These are phyloP conservation scores for Helenozyma rhizophorensis DNA, from an alignment of 805 yeast genomes.

Conservation along the genomic window DNA sequence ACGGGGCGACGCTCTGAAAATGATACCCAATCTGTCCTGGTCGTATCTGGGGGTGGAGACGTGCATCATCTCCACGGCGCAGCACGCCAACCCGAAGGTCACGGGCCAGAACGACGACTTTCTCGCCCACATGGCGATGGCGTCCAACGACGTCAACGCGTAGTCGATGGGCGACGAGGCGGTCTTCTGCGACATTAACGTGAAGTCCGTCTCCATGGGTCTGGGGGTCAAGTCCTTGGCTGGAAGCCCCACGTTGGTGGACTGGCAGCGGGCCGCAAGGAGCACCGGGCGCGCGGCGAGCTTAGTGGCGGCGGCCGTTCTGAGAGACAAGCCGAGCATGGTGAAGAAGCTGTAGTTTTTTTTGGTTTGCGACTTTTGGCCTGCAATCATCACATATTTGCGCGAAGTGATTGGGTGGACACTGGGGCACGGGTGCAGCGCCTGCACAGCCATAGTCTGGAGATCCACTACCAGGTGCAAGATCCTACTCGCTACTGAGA, in stretches of 20 bases:
- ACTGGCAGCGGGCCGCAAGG: constrained; percentile 15
- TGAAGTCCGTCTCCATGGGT: constrained; percentile 60
- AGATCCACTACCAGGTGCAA: too few species aligned
- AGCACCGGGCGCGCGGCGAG: constrained; percentile 2
- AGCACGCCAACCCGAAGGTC: constrained; percentile 86
- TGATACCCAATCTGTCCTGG: constrained; percentile 87
- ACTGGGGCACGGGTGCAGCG: constrained; percentile 15
- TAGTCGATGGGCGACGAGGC: constrained; percentile 62
- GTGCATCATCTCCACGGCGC: constrained; percentile 96
- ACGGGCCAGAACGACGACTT: constrained; percentile 93
- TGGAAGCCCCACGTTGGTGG: constrained; percentile 21
- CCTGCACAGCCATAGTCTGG: too few species aligned
- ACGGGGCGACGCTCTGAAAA: constrained; percentile 91
- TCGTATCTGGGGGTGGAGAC: constrained; percentile 87
- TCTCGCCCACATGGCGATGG: constrained; percentile 86
- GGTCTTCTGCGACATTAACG: constrained; percentile 62
- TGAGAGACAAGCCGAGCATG: constrained; percentile 28
- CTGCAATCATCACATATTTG: constrained; percentile 34
- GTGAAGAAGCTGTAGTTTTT: constrained; percentile 2
- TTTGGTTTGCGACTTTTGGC: constrained; percentile 7
- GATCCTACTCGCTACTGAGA: too few species aligned
- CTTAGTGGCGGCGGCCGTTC: constrained; percentile 14
- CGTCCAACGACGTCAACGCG: constrained; percentile 76
- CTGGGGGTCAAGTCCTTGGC: constrained; percentile 47
- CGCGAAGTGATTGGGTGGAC: constrained; percentile 28